These are phyloP conservation scores for Thermoascus crustaceus DNA, from an alignment of 2,329 filamentous ascomycete genomes.

Conservation along the genomic window DNA sequence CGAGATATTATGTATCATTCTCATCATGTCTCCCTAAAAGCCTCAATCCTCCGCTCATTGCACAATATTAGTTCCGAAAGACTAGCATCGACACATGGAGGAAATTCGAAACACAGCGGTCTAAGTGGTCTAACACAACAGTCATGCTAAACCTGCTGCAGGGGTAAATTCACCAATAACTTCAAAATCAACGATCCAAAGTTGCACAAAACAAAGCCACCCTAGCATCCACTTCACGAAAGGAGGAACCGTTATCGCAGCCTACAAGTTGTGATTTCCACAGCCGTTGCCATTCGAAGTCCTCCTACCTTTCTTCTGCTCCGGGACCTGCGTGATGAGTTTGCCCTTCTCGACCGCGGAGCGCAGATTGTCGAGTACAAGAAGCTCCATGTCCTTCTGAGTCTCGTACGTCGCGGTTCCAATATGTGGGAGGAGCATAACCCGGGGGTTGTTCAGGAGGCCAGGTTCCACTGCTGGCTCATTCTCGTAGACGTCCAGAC, in stretches of 20 bases:
- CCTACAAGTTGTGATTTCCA: conserved; percentile 1
- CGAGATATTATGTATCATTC: too few relatives aligned
- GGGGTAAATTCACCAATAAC: background rate
- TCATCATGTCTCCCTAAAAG: too few relatives aligned
- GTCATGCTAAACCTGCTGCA: background rate
- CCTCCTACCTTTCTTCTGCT: conserved; percentile 42
- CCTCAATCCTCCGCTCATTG: too few relatives aligned
- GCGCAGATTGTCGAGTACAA: conserved; percentile 51
- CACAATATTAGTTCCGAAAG: too few relatives aligned
- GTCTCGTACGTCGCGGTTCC: conserved; percentile 54
- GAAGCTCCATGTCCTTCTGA: conserved; percentile 53
- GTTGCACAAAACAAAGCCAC: too few relatives aligned
- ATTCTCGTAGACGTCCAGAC: conserved; percentile 41
- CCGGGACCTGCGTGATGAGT: conserved; percentile 53
- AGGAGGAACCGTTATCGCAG: too few relatives aligned
- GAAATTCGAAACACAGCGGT: background rate
- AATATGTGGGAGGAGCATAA: conserved; percentile 53
- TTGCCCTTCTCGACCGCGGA: conserved; percentile 49
- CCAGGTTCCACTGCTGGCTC: conserved; percentile 42
- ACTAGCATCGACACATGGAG: background rate
- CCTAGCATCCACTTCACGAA: too few relatives aligned
- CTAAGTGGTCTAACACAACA: background rate
- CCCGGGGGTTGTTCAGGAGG: conserved; percentile 33
- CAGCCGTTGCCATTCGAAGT: background rate
- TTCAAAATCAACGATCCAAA: background rate